Conservation (phyloP, 75 land plant genomes). For the Cupressus sempervirens region DNA sequence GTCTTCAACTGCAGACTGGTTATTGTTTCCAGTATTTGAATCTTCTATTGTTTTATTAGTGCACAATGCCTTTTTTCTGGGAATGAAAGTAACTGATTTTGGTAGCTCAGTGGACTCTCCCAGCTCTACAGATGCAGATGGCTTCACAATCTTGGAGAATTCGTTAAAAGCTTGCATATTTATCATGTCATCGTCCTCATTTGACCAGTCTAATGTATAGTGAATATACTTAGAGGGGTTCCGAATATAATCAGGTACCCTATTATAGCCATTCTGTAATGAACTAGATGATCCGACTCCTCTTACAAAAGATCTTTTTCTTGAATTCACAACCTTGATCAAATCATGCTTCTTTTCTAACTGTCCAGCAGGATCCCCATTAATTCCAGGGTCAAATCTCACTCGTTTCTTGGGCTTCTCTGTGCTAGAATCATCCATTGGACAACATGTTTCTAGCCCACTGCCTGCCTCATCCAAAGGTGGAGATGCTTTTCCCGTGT, state of each 20-base stretch:
- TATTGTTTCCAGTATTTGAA: not conserved
- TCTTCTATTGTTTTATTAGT: not conserved
- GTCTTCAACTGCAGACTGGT: not conserved
- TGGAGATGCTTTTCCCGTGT: conserved; percentile 2
- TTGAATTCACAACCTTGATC: conserved; percentile 7
- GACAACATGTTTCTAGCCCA: not conserved
- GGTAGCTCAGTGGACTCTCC: conserved; percentile 18
- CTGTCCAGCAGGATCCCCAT: conserved; percentile 16
- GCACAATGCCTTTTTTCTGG: conserved; percentile 26
- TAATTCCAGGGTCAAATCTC: conserved; percentile 51
- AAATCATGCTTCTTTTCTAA: conserved; percentile 14
- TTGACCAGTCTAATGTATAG: conserved; percentile 69
- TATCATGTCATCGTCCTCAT: conserved; percentile 44
- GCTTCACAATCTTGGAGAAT: conserved; percentile 26
- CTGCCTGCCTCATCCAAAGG: conserved; percentile 1
- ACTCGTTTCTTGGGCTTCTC: conserved; percentile 63
- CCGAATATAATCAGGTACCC: conserved; percentile 69
- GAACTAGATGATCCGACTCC: not conserved
- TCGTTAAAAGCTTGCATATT: conserved; percentile 59
- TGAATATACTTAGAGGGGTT: conserved; percentile 78
- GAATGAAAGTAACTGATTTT: conserved; percentile 41
- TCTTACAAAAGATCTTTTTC: conserved; percentile 8
- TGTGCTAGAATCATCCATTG: not conserved
- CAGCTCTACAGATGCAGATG: conserved; percentile 12
- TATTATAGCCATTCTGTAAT: conserved; percentile 11